These are phyloP conservation scores for Acer yangbiense DNA, from an alignment of 345 rosid species.

Conservation along the genomic window DNA sequence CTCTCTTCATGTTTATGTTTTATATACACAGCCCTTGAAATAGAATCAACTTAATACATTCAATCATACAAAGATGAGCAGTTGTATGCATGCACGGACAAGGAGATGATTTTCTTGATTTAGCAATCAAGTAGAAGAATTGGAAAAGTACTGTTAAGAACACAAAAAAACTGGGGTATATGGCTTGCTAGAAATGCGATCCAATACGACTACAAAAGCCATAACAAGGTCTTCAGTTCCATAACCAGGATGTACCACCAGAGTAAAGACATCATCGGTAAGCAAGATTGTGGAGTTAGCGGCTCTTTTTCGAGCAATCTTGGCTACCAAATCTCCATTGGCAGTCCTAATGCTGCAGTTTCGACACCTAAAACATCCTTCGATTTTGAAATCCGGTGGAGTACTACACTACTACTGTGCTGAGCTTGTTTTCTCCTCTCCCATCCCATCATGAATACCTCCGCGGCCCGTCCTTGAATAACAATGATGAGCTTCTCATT, in stretches of 20 bases:
- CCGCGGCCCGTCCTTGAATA: slow-evolving; percentile 32
- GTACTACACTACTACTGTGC: too few species aligned
- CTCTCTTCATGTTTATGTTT: too few species aligned
- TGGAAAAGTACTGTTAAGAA: slow-evolving; percentile 22
- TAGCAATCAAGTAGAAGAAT: too few species aligned
- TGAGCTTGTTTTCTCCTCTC: not conserved
- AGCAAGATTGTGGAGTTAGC: slow-evolving; percentile 39
- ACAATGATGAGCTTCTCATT: slow-evolving; percentile 36
- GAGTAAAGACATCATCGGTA: slow-evolving; percentile 47
- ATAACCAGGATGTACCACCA: slow-evolving; percentile 43
- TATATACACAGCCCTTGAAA: too few species aligned
- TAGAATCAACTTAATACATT: too few species aligned
- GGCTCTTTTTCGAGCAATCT: slow-evolving; percentile 37
- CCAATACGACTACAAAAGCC: slow-evolving; percentile 50
- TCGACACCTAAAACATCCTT: slow-evolving; percentile 44
- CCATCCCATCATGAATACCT: slow-evolving; percentile 34
- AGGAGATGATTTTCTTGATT: too few species aligned
- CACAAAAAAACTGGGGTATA: slow-evolving; percentile 34
- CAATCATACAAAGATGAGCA: too few species aligned
- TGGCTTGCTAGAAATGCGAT: slow-evolving; percentile 43
- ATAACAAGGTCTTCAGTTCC: slow-evolving; percentile 41
- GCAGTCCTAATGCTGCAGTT: slow-evolving; percentile 31
- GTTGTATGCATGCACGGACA: too few species aligned
- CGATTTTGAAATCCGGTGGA: slow-evolving; percentile 39
- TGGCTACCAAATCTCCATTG: slow-evolving; percentile 30